phyloP scores from a whole-genome alignment of 192 early-diverging fungal species.

The Coemansia sp. region DNA sequence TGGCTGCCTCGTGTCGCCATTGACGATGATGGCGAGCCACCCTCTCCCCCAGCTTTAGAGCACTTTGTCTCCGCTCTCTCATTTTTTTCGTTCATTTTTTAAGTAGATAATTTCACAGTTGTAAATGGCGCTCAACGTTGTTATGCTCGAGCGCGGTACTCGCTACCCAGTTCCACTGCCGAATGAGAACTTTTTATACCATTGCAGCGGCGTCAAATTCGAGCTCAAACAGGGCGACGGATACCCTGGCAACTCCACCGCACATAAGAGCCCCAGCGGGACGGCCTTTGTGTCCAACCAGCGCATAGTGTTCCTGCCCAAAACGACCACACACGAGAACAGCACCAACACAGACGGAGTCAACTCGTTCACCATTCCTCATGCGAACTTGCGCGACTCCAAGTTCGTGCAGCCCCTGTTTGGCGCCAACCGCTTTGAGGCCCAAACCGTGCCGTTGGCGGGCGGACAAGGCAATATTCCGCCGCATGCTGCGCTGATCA shows the following conservation, averaged over 20 bases:
- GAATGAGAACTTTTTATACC: slow-evolving; percentile 51
- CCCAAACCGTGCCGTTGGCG: slow-evolving; percentile 12
- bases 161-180: slow-evolving; percentile 47
- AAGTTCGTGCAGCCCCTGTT: slow-evolving; percentile 43
- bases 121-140: slow-evolving; percentile 42
- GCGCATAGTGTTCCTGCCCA: slow-evolving; percentile 39
- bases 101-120: neutral
- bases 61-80: neutral
- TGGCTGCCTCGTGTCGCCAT: neutral
- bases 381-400: slow-evolving; percentile 19
- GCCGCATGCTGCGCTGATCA: slow-evolving; percentile 8
- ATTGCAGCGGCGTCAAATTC: slow-evolving; percentile 51
- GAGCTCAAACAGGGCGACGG: slow-evolving; percentile 37
- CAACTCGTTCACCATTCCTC: slow-evolving; percentile 43
- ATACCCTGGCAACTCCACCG: slow-evolving; percentile 32
- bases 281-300: slow-evolving; percentile 52
- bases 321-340: slow-evolving; percentile 22
- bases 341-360: slow-evolving; percentile 13
- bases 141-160: slow-evolving; percentile 37
- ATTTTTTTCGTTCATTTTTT: neutral
- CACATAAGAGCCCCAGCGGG: slow-evolving; percentile 21
- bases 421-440: slow-evolving; percentile 43
- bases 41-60: neutral
- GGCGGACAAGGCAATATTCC: slow-evolving; percentile 11
- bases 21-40: neutral